Evolutionary conservation across 352 stramenopile species (phyloP).

Genomic region (Globisporangium yorkense): DNA sequence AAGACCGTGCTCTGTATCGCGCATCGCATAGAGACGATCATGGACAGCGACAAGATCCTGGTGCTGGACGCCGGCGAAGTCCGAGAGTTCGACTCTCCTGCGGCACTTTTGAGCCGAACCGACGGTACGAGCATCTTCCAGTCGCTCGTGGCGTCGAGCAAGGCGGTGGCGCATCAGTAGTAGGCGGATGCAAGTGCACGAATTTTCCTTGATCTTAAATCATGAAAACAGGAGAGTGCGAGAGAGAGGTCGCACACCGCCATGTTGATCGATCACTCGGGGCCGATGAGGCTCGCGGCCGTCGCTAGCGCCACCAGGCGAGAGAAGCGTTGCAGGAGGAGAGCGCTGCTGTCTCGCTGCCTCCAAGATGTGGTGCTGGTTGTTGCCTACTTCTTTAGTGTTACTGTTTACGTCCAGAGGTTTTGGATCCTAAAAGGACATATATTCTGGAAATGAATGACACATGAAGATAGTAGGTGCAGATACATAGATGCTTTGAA

Average conservation of each 20-base stretch:
- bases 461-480: too few species aligned
- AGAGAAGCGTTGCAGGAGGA: too few species aligned
- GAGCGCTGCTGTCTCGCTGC: too few species aligned
- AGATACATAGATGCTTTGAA: too few species aligned
- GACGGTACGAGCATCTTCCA: conserved; percentile 28
- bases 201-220: too few species aligned
- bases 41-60: conserved; percentile 85
- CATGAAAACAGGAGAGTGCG: not conserved
- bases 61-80: conserved; percentile 82
- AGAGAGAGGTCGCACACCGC: conserved; percentile 39
- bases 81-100: conserved; percentile 79
- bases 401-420: too few species aligned
- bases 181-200: too few species aligned
- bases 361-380: too few species aligned
- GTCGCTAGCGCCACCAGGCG: conserved; percentile 22
- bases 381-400: too few species aligned
- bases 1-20: conserved; percentile 92
- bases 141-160: conserved; percentile 29
- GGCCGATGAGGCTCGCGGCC: conserved; percentile 30
- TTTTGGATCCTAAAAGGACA: too few species aligned
- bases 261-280: conserved; percentile 75
- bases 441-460: too few species aligned
- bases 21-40: conserved; percentile 90
- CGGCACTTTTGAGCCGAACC: conserved; percentile 39
- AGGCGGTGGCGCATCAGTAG: not conserved